Evolutionary conservation across 108 stramenopile genomes (phyloP), one percentile per base, ranked within the genome.

Genomic region (Licmophora abbreviata): DNA sequence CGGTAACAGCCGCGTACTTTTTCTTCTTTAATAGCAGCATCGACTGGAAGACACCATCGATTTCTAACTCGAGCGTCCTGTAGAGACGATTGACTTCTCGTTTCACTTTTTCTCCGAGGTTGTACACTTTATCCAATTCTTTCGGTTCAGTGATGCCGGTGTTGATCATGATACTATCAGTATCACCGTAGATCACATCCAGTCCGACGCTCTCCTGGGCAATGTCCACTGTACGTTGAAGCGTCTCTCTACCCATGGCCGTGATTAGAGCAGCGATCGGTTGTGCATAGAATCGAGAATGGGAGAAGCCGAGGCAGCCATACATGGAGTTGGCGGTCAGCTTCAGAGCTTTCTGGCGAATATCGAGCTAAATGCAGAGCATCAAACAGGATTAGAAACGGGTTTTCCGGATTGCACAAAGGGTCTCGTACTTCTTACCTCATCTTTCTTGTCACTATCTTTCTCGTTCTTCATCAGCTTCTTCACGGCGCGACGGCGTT

Each of bases 241-340:
- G 89, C 24, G 95, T 96, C 53, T 97, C 94, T 35, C 98, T 89
- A 29, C 98, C 98, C 94, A 93, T 87, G 41, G 95, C 76, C 44
- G 98, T 99, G 38, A 99, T 84, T 28, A 98, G 73, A 8, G 98
- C 98, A 22, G 98, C 98, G 52, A 99, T 94, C 18, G 98, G 97
- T 58, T 95, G 86, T 27, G 98, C 98, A 56, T 77, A 99, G 70
- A 99, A 99, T 5, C 98, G 81, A 37, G 92, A 94, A 61, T 88
- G 66, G 25, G 88, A 79, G 68, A 99, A 99, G 24, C 97, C 98
- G 21, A 99, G 81, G 63, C 98, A 99, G 31, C 98, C 98, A 61
- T 99, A 99, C 98, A 99, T 99, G 11, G 94, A 95, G 88, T 99
- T 99, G 56, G 98, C 98, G 17, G 95, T 97, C 38, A 99, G 72